Evolutionary conservation across 148 eudicot genomes (phyloP).

Genomic region (Rhododendron ovatum): DNA sequence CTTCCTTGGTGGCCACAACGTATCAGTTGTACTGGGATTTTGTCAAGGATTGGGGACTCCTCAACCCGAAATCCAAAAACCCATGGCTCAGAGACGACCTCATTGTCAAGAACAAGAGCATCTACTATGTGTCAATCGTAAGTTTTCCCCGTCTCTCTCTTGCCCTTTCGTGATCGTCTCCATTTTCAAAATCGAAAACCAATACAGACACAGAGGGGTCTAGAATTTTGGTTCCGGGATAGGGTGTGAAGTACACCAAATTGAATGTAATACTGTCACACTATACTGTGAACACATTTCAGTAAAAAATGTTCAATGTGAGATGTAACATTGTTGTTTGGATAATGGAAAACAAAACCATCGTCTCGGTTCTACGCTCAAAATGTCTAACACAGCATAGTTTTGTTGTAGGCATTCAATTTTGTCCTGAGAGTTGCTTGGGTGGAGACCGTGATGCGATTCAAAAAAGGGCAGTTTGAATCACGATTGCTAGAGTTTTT

Average conservation of each 20-base stretch:
- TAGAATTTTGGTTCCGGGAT: too few relatives aligned
- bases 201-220: neutral
- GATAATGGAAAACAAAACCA: neutral
- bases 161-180: neutral
- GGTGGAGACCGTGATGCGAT: slow-evolving; percentile 73
- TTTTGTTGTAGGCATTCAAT: slow-evolving; percentile 53
- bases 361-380: neutral
- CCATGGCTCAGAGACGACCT: slow-evolving; percentile 86
- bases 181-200: neutral
- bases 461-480: slow-evolving; percentile 48
- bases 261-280: too few relatives aligned
- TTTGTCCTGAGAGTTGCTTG: slow-evolving; percentile 74
- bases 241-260: too few relatives aligned
- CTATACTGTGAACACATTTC: too few relatives aligned
- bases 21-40: slow-evolving; percentile 98
- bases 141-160: slow-evolving; percentile 11
- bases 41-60: slow-evolving; percentile 90
- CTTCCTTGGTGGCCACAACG: slow-evolving; percentile 71
- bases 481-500: slow-evolving; percentile 63
- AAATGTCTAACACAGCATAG: neutral
- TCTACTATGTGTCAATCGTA: slow-evolving; percentile 85
- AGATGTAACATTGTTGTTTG: neutral
- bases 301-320: too few relatives aligned
- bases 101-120: slow-evolving; percentile 63
- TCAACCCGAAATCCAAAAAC: slow-evolving; percentile 60